Conservation (phyloP, 2,329 filamentous ascomycete genomes). For the Cladobotryum protrusum region DNA sequence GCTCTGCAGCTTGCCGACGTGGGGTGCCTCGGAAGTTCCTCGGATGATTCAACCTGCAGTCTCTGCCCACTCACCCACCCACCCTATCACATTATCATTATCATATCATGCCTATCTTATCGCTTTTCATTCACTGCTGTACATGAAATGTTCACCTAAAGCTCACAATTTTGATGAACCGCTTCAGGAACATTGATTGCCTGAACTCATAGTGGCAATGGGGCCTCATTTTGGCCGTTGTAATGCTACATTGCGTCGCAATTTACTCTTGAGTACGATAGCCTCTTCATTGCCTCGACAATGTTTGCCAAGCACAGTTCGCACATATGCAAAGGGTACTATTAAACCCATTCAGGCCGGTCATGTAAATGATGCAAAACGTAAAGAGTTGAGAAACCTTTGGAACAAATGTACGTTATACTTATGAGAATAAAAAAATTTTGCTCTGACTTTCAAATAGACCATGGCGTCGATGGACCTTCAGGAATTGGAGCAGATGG, state of each 20-base stretch:
- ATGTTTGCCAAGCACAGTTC: slow-evolving; percentile 12
- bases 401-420: slow-evolving; percentile 28
- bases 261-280: not conserved
- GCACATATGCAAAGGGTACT: slow-evolving; percentile 1
- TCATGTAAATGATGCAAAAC: slow-evolving; percentile 12
- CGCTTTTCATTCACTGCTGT: too few relatives aligned
- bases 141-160: slow-evolving; percentile 3
- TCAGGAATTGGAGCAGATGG: slow-evolving; percentile 14
- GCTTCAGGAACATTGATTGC: too few relatives aligned
- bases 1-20: slow-evolving; percentile 17
- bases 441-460: slow-evolving; percentile 16
- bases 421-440: not conserved
- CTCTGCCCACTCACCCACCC: not conserved
- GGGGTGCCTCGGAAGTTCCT: slow-evolving; percentile 21
- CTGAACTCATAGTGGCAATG: slow-evolving; percentile 12
- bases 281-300: slow-evolving; percentile 8
- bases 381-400: slow-evolving; percentile 19
- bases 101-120: slow-evolving; percentile 9
- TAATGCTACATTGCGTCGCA: slow-evolving; percentile 16
- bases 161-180: not conserved
- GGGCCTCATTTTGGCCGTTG: slow-evolving; percentile 21
- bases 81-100: too few relatives aligned
- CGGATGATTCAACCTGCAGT: slow-evolving; percentile 15
- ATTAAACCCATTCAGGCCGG: not conserved
- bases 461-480: slow-evolving; percentile 20